These are phyloP conservation scores for Rhizopogon salebrosus DNA, from an alignment of 768 basidiomycete species.

Conservation along the genomic window DNA sequence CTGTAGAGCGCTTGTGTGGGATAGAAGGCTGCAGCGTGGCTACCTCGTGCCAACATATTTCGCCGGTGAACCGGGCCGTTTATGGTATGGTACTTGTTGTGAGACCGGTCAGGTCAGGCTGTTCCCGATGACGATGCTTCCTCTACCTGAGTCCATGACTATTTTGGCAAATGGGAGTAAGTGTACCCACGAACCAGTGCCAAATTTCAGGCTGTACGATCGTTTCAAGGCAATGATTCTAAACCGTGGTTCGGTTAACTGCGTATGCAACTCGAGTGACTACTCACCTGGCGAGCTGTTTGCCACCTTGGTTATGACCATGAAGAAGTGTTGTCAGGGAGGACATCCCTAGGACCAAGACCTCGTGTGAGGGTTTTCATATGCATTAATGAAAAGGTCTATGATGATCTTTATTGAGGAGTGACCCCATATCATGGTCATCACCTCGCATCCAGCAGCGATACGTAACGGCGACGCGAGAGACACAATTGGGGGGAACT, in stretches of 20 bases:
- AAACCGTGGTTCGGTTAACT: not conserved
- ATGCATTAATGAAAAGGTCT: not conserved
- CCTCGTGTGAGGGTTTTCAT: not conserved
- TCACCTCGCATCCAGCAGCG: too few species aligned
- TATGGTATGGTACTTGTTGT: constrained; percentile 19
- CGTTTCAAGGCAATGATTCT: not conserved
- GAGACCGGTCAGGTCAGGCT: constrained; percentile 22
- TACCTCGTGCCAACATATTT: constrained; percentile 26
- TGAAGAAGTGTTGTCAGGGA: not conserved
- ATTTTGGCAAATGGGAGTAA: not conserved
- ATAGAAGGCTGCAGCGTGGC: constrained; percentile 29
- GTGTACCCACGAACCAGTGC: not conserved
- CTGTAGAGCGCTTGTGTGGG: constrained; percentile 16
- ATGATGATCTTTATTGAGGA: not conserved
- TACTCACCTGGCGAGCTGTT: not conserved
- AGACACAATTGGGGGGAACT: too few species aligned
- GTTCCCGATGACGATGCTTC: constrained; percentile 1
- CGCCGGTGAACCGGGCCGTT: constrained; percentile 26
- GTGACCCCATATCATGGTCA: too few species aligned
- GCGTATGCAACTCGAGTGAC: not conserved
- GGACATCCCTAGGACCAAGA: not conserved
- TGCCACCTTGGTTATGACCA: not conserved
- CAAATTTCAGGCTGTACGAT: not conserved
- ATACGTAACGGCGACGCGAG: too few species aligned
- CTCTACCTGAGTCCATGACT: not conserved